Evolutionary conservation across 2,329 filamentous ascomycete genomes (phyloP).

Genomic region (Trichoderma lentiforme): DNA sequence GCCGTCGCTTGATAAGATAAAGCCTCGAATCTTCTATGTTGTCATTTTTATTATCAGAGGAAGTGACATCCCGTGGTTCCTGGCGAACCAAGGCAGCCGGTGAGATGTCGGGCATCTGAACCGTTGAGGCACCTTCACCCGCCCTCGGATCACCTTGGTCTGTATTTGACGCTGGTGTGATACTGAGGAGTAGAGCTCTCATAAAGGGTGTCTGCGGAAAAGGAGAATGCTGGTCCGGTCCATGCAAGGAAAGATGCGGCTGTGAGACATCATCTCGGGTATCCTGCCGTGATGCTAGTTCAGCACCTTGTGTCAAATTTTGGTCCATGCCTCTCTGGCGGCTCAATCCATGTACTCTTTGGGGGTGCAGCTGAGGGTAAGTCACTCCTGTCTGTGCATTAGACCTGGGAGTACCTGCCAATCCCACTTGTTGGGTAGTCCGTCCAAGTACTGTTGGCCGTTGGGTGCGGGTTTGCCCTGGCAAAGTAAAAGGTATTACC

Average conservation of each 20-base stretch:
- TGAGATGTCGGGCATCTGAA: background rate
- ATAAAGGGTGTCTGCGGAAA: background rate
- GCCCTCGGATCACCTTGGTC: background rate
- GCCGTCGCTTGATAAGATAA: conserved; percentile 23
- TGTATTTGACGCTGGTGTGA: background rate
- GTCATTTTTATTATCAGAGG: background rate
- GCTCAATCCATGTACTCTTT: background rate
- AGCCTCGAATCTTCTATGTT: conserved; percentile 21
- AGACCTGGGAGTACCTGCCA: background rate
- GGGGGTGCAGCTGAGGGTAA: background rate
- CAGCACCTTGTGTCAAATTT: background rate
- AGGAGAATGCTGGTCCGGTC: background rate
- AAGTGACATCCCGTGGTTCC: background rate
- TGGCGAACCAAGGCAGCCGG: background rate
- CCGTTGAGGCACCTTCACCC: background rate
- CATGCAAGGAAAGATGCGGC: background rate
- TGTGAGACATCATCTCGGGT: background rate
- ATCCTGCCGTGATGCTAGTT: background rate
- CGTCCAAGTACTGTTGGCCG: background rate
- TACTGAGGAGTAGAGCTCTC: conserved; percentile 3
- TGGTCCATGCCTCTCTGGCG: background rate
- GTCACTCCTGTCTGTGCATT: too few species aligned
- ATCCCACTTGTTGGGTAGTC: background rate
- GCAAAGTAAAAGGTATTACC: background rate
- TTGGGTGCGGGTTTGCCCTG: background rate